phyloP scores from a whole-genome alignment of 192 early-diverging fungal species.

The Coemansia sp. region DNA sequence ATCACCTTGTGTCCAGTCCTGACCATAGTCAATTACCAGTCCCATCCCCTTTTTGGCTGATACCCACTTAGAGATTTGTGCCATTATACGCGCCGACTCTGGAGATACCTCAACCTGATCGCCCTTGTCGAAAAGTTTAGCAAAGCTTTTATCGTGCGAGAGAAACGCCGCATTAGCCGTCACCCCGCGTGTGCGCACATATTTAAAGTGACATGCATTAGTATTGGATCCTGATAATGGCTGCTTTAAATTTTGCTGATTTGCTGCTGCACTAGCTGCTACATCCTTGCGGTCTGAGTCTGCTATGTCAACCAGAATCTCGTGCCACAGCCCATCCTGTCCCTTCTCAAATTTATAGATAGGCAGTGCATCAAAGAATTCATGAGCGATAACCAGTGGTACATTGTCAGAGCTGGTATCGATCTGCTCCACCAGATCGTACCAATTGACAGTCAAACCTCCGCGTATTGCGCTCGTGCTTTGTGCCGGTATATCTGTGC shows the following conservation, averaged over 20 bases:
- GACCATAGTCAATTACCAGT: constrained; percentile 88
- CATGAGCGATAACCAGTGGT: constrained; percentile 84
- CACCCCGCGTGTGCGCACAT: constrained; percentile 62
- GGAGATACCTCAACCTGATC: constrained; percentile 83
- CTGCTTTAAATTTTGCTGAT: constrained; percentile 2
- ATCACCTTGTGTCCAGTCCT: constrained; percentile 70
- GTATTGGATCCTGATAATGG: constrained; percentile 15
- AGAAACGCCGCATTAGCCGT: constrained; percentile 56
- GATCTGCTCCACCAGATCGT: constrained; percentile 64
- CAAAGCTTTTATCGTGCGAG: constrained; percentile 44
- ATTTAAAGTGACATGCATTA: constrained; percentile 75
- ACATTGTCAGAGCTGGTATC: constrained; percentile 51
- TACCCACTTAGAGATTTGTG: constrained; percentile 71
- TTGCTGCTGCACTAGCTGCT: neutral
- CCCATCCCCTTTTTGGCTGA: constrained; percentile 66
- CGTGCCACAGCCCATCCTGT: constrained; percentile 75
- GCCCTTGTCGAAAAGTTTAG: constrained; percentile 63
- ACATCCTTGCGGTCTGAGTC: constrained; percentile 43
- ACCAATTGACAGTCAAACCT: constrained; percentile 57
- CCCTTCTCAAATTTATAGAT: constrained; percentile 75
- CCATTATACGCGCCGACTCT: constrained; percentile 66
- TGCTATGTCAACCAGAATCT: constrained; percentile 83
- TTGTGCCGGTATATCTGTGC: constrained; percentile 1
- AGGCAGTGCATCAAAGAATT: constrained; percentile 97
- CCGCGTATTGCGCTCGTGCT: constrained; percentile 1